phyloP scores from a whole-genome alignment of 805 yeast genomes.

The Ogataea degrootiae region DNA sequence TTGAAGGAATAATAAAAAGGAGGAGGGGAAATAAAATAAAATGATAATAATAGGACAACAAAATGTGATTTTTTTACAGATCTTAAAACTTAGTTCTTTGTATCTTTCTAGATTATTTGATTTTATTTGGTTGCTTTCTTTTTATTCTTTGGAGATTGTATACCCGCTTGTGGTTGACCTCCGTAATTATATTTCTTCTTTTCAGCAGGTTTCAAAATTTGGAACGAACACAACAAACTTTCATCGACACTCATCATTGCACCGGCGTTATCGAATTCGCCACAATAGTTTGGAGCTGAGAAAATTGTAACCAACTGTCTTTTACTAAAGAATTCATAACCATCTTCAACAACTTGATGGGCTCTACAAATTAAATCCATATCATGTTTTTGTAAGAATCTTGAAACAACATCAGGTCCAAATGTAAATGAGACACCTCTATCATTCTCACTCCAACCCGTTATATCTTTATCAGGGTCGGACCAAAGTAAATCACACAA shows the following conservation, averaged over 20 bases:
- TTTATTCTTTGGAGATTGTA: conserved; percentile 25
- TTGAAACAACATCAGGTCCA: conserved; percentile 98
- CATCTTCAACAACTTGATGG: conserved; percentile 98
- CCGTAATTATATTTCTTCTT: conserved; percentile 62
- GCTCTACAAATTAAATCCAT: conserved; percentile 98
- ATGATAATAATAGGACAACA: too few species aligned
- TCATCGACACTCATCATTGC: conserved; percentile 99
- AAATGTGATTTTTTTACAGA: too few species aligned
- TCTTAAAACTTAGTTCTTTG: too few species aligned
- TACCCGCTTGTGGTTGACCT: conserved; percentile 17
- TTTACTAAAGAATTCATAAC: conserved; percentile 94
- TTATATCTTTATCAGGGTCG: conserved; percentile 96
- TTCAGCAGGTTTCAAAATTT: conserved; percentile 96
- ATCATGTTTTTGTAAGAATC: conserved; percentile 94
- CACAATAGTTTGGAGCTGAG: conserved; percentile 98
- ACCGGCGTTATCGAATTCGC: conserved; percentile 98
- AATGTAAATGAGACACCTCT: conserved; percentile 99
- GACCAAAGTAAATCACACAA: conserved; percentile 97
- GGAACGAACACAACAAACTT: conserved; percentile 91
- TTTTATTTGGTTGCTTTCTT: conserved; percentile 25
- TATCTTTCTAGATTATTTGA: not conserved
- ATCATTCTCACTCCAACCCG: conserved; percentile 99
- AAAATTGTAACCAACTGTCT: conserved; percentile 94
- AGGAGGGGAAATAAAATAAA: too few species aligned
- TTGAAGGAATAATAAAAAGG: too few species aligned